Percentiles rank a stretch among this genome's conserved stretches.
phyloP scores from a whole-genome alignment of 345 rosid species.

The Hypericum androsaemum region DNA sequence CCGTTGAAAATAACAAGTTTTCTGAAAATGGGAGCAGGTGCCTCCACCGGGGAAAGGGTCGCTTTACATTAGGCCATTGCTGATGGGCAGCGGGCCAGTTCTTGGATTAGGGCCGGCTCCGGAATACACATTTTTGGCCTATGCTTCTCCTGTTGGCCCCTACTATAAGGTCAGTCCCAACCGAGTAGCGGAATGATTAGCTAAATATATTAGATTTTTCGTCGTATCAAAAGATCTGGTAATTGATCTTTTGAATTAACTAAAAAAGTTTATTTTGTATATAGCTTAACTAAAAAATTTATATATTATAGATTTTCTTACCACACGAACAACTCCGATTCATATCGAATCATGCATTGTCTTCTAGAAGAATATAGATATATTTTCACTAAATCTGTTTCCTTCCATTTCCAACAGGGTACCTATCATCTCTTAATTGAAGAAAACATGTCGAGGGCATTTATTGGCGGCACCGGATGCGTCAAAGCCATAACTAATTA shows the following conservation, averaged over 20 bases:
- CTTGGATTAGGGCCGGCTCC: conserved; percentile 47
- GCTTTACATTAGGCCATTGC: conserved; percentile 53
- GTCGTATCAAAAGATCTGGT: too few relatives aligned
- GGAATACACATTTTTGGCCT: conserved; percentile 37
- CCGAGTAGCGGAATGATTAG: too few relatives aligned
- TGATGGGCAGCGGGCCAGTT: conserved; percentile 40
- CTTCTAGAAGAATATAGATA: too few relatives aligned
- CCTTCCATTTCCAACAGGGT: conserved; percentile 1
- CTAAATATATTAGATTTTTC: too few relatives aligned
- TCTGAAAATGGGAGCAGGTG: conserved; percentile 19
- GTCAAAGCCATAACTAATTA: conserved; percentile 53
- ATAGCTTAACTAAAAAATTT: too few relatives aligned
- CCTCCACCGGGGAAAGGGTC: conserved; percentile 62
- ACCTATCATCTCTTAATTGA: conserved; percentile 36
- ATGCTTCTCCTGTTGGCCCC: conserved; percentile 44
- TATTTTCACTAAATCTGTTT: too few relatives aligned
- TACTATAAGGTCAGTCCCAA: conserved; percentile 30
- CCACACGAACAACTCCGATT: conserved; percentile 10
- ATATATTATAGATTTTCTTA: too few relatives aligned
- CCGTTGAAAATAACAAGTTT: too few relatives aligned
- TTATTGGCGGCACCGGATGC: conserved; percentile 54
- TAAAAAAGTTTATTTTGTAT: too few relatives aligned
- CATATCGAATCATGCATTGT: too few relatives aligned
- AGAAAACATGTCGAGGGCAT: conserved; percentile 36
- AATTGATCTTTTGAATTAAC: too few relatives aligned